These are phyloP conservation scores for Astrothelium macrocarpum DNA, from an alignment of 495 filamentous ascomycete genomes.

Conservation along the genomic window DNA sequence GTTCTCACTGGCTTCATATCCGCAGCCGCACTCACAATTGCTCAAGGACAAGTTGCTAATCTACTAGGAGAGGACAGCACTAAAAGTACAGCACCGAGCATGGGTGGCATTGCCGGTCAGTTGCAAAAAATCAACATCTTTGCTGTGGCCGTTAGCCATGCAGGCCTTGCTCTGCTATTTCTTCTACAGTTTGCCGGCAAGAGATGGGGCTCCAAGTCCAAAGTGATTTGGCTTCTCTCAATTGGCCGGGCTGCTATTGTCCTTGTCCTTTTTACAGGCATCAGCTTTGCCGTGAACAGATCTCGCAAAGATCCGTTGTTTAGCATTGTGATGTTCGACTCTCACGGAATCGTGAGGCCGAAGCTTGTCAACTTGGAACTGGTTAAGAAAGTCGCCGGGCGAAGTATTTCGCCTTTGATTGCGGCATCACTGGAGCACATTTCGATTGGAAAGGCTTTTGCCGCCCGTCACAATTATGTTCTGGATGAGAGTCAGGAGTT, in stretches of 20 bases:
- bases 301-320: conserved; percentile 31
- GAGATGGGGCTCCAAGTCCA: conserved; percentile 38
- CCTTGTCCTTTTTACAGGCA: conserved; percentile 39
- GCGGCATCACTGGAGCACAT: conserved; percentile 41
- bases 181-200: conserved; percentile 38
- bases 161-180: conserved; percentile 35
- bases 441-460: conserved; percentile 41
- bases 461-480: conserved; percentile 38
- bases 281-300: conserved; percentile 41
- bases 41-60: conserved; percentile 37
- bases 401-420: conserved; percentile 38
- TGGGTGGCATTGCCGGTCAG: conserved; percentile 36
- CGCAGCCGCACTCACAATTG: conserved; percentile 41
- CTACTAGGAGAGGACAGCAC: conserved; percentile 37
- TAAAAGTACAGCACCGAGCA: conserved; percentile 32
- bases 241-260: conserved; percentile 40
- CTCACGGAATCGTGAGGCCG: conserved; percentile 36
- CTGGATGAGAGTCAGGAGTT: conserved; percentile 42
- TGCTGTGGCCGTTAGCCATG: conserved; percentile 40
- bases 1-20: conserved; percentile 44
- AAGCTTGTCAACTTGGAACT: conserved; percentile 28
- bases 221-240: conserved; percentile 35
- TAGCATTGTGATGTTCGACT: conserved; percentile 36
- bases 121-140: conserved; percentile 35
- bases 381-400: conserved; percentile 32